Percentiles rank a stretch among this genome's conserved stretches.
Evolutionary conservation across 805 yeast genomes (phyloP).

Genomic region (Debaryomyces prosopidis): DNA sequence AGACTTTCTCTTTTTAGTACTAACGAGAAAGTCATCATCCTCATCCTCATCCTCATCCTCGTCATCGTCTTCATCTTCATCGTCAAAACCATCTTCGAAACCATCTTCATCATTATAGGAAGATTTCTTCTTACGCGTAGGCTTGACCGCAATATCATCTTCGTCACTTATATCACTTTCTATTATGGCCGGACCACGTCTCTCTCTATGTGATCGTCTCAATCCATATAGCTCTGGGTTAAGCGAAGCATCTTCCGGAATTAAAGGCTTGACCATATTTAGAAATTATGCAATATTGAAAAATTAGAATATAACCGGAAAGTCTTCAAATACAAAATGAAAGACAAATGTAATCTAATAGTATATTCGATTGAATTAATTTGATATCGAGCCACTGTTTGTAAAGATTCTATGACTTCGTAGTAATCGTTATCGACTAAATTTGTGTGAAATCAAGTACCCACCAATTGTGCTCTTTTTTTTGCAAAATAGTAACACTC

Average conservation of each 20-base stretch:
- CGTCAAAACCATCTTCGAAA: slow-evolving; percentile 11
- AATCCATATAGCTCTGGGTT: slow-evolving; percentile 85
- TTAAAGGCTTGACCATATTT: slow-evolving; percentile 26
- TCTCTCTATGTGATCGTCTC: slow-evolving; percentile 71
- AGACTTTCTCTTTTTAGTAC: slow-evolving; percentile 12
- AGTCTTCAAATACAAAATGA: neutral
- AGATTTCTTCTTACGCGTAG: slow-evolving; percentile 23
- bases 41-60: slow-evolving; percentile 16
- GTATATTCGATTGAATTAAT: too few relatives aligned
- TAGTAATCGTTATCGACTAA: too few relatives aligned
- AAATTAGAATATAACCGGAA: neutral
- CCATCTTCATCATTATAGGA: slow-evolving; percentile 22
- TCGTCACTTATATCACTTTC: slow-evolving; percentile 40
- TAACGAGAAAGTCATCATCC: slow-evolving; percentile 20
- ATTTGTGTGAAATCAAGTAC: too few relatives aligned
- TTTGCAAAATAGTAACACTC: too few relatives aligned
- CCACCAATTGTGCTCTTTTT: too few relatives aligned
- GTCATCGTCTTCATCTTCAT: slow-evolving; percentile 10
- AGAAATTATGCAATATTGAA: neutral
- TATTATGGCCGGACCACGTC: slow-evolving; percentile 35
- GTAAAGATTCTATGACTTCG: too few relatives aligned
- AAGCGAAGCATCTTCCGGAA: slow-evolving; percentile 56
- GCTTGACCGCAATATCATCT: slow-evolving; percentile 25
- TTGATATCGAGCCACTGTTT: too few relatives aligned
- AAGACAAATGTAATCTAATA: neutral